Evolutionary conservation across 2,329 filamentous ascomycete species (phyloP).

Genomic region (Nemania serpens): DNA sequence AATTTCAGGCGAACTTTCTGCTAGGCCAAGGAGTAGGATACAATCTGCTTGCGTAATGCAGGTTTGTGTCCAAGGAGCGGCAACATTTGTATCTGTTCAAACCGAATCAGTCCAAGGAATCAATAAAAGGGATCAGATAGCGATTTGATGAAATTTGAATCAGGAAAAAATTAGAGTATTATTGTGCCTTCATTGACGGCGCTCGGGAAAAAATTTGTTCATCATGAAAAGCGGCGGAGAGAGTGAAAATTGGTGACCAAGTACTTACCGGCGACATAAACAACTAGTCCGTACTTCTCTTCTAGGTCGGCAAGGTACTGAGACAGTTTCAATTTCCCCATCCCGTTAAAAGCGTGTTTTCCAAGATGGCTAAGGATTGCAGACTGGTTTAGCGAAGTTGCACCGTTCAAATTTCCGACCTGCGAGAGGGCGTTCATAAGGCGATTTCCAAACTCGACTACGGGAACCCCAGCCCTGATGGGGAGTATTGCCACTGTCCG

Average conservation of each 20-base stretch:
- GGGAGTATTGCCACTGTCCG: conserved; percentile 91
- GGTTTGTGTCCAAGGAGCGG: conserved; percentile 96
- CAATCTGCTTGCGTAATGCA: conserved; percentile 97
- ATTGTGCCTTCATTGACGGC: conserved; percentile 58
- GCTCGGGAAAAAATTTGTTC: conserved; percentile 56
- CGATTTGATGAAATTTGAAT: conserved; percentile 35
- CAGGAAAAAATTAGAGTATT: conserved; percentile 74
- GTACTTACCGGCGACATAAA: conserved; percentile 81
- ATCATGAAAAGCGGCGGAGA: conserved; percentile 49
- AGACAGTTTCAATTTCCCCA: conserved; percentile 94
- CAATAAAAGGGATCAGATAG: not conserved
- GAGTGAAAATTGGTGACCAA: conserved; percentile 1
- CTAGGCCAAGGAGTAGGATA: conserved; percentile 88
- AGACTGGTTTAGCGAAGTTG: conserved; percentile 89
- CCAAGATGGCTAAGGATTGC: conserved; percentile 94
- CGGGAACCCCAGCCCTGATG: conserved; percentile 87
- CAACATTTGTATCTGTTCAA: conserved; percentile 82
- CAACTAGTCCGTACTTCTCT: conserved; percentile 92
- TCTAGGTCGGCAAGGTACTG: conserved; percentile 97
- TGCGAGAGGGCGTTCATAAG: conserved; percentile 87
- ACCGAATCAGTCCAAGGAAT: conserved; percentile 15
- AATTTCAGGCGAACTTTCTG: conserved; percentile 85
- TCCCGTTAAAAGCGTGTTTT: conserved; percentile 93
- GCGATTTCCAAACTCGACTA: conserved; percentile 91
- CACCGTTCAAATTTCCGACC: conserved; percentile 86